Evolutionary conservation across 176 grass and related monocot species (phyloP).

Genomic region (Phoenix dactylifera): DNA sequence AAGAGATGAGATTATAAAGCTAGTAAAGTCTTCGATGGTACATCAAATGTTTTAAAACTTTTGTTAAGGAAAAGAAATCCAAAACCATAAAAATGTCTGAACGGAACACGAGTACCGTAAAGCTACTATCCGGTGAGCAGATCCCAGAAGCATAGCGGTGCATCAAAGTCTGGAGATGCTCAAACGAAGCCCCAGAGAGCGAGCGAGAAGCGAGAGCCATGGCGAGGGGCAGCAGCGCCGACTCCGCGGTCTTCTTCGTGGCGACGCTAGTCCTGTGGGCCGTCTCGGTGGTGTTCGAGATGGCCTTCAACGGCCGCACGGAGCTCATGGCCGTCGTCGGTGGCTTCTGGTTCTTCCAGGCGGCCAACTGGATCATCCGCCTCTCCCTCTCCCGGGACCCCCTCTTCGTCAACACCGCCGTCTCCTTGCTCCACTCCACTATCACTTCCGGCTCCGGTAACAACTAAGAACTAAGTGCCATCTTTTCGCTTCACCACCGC

Average conservation of each 20-base stretch:
- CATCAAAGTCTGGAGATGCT: too few relatives aligned
- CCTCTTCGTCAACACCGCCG: conserved; percentile 82
- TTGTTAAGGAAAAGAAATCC: too few relatives aligned
- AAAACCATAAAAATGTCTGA: too few relatives aligned
- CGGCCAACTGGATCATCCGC: conserved; percentile 57
- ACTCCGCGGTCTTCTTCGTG: conserved; percentile 46
- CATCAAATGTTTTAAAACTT: too few relatives aligned
- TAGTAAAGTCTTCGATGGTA: too few relatives aligned
- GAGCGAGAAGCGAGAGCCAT: conserved; percentile 11
- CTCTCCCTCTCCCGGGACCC: conserved; percentile 55
- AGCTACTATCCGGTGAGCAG: too few relatives aligned
- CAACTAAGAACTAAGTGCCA: too few relatives aligned
- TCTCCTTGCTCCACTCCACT: conserved; percentile 81
- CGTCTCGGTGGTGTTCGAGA: conserved; percentile 60
- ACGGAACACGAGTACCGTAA: too few relatives aligned
- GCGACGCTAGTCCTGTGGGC: conserved; percentile 77
- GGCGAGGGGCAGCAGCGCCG: conserved; percentile 15
- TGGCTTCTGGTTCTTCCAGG: conserved; percentile 85
- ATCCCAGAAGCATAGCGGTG: too few relatives aligned
- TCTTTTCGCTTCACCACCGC: too few relatives aligned
- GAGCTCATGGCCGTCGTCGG: conserved; percentile 50
- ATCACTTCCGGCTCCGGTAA: conserved; percentile 67
- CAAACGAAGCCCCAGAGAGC: conserved; percentile 15
- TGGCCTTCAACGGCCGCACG: conserved; percentile 37
- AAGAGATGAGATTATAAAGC: too few relatives aligned